A percentile compares a stretch with the other conserved stretches of the same genome.
Conservation (phyloP, 352 stramenopile genomes). For the Globisporangium solare region DNA sequence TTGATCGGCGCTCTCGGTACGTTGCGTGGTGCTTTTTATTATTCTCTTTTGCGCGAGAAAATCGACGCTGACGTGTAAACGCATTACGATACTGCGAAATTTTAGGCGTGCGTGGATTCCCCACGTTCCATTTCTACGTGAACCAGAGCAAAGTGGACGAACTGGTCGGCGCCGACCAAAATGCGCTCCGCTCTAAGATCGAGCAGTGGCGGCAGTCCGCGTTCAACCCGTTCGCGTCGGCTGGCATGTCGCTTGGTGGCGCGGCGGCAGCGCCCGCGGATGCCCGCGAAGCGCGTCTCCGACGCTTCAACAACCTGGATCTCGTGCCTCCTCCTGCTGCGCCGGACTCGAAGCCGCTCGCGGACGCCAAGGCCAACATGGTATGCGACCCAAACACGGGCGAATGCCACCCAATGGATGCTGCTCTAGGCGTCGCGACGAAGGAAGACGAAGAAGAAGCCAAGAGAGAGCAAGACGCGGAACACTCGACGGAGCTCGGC, state of each 20-base stretch:
- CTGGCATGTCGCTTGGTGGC: conserved; percentile 58
- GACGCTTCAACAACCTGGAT: conserved; percentile 64
- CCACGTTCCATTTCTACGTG: conserved; percentile 91
- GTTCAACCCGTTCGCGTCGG: conserved; percentile 82
- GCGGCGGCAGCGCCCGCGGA: conserved; percentile 25
- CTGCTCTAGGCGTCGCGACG: conserved; percentile 7
- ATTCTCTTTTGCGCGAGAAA: background rate
- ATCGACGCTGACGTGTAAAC: no score
- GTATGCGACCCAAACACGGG: conserved; percentile 67
- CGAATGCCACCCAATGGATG: conserved; percentile 35
- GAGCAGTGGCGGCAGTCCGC: conserved; percentile 83
- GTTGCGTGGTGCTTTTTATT: conserved; percentile 2
- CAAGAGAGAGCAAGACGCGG: conserved; percentile 14
- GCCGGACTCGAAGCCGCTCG: conserved; percentile 8
- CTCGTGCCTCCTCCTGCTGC: conserved; percentile 34
- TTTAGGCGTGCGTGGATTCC: conserved; percentile 75
- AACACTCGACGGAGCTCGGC: conserved; percentile 24
- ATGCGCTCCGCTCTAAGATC: conserved; percentile 81
- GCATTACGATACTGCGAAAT: background rate
- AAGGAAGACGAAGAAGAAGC: conserved; percentile 16
- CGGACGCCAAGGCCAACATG: conserved; percentile 31
- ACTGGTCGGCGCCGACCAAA: conserved; percentile 80
- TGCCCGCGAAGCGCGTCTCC: conserved; percentile 75
- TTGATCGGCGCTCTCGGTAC: conserved; percentile 67
- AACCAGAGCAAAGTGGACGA: conserved; percentile 86